Conservation (phyloP, 257 asterid genomes). For the Nicotiana knightiana region DNA sequence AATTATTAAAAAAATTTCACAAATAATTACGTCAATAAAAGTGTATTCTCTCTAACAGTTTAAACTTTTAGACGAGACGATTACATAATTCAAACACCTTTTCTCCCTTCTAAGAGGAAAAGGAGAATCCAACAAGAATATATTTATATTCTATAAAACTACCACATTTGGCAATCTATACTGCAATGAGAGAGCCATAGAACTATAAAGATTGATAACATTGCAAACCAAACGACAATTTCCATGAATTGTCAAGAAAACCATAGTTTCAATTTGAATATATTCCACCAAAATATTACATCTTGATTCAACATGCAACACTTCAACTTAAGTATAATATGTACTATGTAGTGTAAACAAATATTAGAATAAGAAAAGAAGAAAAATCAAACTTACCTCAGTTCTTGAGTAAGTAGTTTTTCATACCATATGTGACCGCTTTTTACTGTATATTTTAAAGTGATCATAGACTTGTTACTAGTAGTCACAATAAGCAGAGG, state of each 20-base stretch:
- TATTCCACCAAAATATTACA: neutral
- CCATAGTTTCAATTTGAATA: neutral
- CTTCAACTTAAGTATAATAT: neutral
- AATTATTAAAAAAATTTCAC: neutral
- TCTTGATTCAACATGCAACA: neutral
- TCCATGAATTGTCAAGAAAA: neutral
- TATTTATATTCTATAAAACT: too few species aligned
- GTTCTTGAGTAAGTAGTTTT: neutral
- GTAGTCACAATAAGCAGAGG: neutral
- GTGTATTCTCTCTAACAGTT: neutral
- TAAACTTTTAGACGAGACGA: neutral
- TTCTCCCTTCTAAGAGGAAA: neutral
- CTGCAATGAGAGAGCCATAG: neutral
- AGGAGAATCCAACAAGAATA: too few species aligned
- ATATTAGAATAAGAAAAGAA: neutral
- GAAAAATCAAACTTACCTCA: neutral
- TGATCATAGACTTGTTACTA: neutral
- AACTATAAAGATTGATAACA: neutral
- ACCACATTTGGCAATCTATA: neutral
- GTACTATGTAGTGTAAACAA: neutral
- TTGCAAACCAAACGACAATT: neutral
- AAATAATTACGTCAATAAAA: neutral
- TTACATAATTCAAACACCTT: neutral
- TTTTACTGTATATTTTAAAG: neutral
- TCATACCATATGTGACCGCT: neutral